Conservation (phyloP, 129 eudicot species). For the sunflower (Helianthus annuus) region DNA sequence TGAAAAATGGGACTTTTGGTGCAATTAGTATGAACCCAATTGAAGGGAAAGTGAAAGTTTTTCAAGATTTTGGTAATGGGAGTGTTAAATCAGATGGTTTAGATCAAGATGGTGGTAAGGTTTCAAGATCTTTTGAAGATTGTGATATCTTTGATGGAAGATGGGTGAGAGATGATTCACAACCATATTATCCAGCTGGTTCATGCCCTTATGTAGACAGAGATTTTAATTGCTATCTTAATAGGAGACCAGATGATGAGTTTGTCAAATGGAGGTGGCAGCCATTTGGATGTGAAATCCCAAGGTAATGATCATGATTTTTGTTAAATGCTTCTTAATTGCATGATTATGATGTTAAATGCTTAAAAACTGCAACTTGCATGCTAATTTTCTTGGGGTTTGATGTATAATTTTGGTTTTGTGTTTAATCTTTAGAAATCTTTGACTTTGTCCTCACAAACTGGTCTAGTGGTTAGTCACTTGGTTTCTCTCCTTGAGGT, state of each 20-base stretch:
- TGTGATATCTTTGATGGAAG: constrained; percentile 85
- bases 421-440: not conserved
- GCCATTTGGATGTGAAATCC: constrained; percentile 83
- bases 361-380: constrained; percentile 9
- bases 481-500: too few species aligned
- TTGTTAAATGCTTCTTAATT: constrained; percentile 3
- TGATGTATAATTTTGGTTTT: not conserved
- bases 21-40: constrained; percentile 21
- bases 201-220: constrained; percentile 81
- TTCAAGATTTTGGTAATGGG: constrained; percentile 18
- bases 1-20: constrained; percentile 38
- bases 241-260: constrained; percentile 70
- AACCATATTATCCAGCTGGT: constrained; percentile 85
- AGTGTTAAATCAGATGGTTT: constrained; percentile 32
- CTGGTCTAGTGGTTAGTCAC: too few species aligned
- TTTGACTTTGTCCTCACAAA: not conserved
- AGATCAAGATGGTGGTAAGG: constrained; percentile 9
- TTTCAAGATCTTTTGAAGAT: constrained; percentile 23
- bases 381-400: constrained; percentile 17
- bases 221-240: constrained; percentile 77
- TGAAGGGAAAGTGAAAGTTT: constrained; percentile 24
- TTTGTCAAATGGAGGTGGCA: constrained; percentile 92
- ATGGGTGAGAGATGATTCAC: constrained; percentile 81
- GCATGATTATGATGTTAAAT: constrained; percentile 8
- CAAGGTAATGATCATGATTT: constrained; percentile 57